Evolutionary conservation across 1,139 yeast species (phyloP).

Genomic region (Protomyces inundatus): DNA sequence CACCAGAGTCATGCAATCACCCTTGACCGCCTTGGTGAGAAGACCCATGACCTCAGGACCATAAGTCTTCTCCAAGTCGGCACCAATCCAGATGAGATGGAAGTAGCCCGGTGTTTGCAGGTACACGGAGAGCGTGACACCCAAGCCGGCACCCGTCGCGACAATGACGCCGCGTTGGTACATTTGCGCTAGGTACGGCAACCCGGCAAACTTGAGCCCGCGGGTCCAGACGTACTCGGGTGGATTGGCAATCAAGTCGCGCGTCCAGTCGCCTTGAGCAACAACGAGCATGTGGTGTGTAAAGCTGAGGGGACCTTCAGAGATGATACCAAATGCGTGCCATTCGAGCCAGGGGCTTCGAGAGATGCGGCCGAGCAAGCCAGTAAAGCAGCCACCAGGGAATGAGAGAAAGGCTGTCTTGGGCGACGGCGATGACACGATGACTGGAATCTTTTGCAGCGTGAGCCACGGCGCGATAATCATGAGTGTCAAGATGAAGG

Average conservation of each 20-base stretch:
- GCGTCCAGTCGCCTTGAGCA: constrained; percentile 24
- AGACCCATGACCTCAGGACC: constrained; percentile 20
- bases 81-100: constrained; percentile 21
- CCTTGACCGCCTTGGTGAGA: constrained; percentile 11
- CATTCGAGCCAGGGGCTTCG: constrained; percentile 23
- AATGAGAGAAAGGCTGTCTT: constrained; percentile 20
- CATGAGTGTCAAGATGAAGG: constrained; percentile 10
- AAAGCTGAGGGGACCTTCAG: constrained; percentile 20
- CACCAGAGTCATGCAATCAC: constrained; percentile 15
- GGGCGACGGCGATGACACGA: constrained; percentile 14
- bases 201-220: constrained; percentile 17
- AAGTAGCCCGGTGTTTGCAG: constrained; percentile 17
- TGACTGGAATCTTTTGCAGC: constrained; percentile 8
- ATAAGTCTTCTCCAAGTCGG: constrained; percentile 13
- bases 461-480: constrained; percentile 22
- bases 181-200: constrained; percentile 23
- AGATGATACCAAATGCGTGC: constrained; percentile 23
- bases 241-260: constrained; percentile 15
- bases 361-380: constrained; percentile 17
- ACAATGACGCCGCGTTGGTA: constrained; percentile 23
- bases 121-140: constrained; percentile 21
- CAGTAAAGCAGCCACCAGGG: constrained; percentile 23
- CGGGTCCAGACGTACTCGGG: constrained; percentile 22
- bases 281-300: constrained; percentile 24
- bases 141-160: constrained; percentile 25